Conservation (phyloP, 1,139 yeast genomes). For the Debaryomyces sp. region DNA sequence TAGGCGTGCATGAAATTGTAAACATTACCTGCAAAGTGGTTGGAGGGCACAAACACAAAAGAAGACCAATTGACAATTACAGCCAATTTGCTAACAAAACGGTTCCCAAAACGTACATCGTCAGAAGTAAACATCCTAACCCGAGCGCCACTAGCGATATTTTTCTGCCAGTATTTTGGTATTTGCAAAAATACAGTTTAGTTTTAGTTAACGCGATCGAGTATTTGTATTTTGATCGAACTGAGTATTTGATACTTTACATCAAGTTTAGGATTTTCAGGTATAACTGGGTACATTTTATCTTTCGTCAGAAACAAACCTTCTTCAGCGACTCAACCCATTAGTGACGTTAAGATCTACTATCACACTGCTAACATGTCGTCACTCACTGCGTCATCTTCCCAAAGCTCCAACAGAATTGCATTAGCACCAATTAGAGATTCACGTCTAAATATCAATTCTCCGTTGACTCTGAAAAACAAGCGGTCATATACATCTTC, state of each 20-base stretch:
- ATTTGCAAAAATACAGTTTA: constrained; percentile 1
- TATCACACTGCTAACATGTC: not conserved
- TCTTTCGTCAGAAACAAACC: not conserved
- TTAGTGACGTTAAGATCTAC: not conserved
- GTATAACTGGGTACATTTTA: not conserved
- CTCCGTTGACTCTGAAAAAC: constrained; percentile 15
- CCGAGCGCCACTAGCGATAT: constrained; percentile 1
- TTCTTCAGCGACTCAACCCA: not conserved
- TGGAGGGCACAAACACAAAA: not conserved
- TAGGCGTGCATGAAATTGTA: constrained; percentile 1
- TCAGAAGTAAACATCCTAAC: constrained; percentile 1
- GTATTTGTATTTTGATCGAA: constrained; percentile 7
- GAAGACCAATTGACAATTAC: not conserved
- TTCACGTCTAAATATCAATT: constrained; percentile 29
- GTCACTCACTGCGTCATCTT: constrained; percentile 9
- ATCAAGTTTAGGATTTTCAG: constrained; percentile 1
- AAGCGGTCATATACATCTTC: constrained; percentile 6
- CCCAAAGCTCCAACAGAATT: constrained; percentile 25
- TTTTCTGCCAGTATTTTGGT: not conserved
- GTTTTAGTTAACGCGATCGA: constrained; percentile 2
- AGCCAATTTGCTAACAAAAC: constrained; percentile 2
- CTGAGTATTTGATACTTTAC: constrained; percentile 4
- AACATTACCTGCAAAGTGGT: not conserved
- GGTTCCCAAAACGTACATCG: not conserved
- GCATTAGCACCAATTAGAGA: constrained; percentile 43